These are phyloP conservation scores for Myochromella boudieri DNA, from an alignment of 768 basidiomycete genomes.

Conservation along the genomic window DNA sequence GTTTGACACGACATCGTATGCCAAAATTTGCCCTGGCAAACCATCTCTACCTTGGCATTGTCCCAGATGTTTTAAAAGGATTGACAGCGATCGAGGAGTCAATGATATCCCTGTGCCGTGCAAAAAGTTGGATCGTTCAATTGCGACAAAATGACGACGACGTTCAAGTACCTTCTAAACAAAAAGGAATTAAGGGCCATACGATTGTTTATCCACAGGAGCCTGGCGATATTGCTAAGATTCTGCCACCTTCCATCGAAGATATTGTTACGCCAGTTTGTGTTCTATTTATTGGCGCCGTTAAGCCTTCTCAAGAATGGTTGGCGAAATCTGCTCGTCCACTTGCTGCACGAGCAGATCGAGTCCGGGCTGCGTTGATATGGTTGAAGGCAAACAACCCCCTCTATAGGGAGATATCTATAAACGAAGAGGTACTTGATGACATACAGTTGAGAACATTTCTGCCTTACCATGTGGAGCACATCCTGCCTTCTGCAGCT, in stretches of 20 bases:
- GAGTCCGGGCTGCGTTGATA: neutral
- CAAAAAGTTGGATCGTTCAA: slow-evolving; percentile 36
- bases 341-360: neutral
- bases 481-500: neutral
- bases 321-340: neutral
- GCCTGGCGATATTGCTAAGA: slow-evolving; percentile 21
- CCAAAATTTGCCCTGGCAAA: slow-evolving; percentile 33
- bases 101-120: slow-evolving; percentile 35
- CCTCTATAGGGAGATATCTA: neutral
- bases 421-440: slow-evolving; percentile 5
- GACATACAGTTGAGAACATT: neutral
- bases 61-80: slow-evolving; percentile 28
- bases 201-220: slow-evolving; percentile 40
- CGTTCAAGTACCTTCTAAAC: slow-evolving; percentile 10
- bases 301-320: slow-evolving; percentile 27
- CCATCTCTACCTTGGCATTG: slow-evolving; percentile 24
- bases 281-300: slow-evolving; percentile 38
- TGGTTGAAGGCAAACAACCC: slow-evolving; percentile 1
- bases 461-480: slow-evolving; percentile 11
- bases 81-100: slow-evolving; percentile 37
- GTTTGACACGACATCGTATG: too few relatives aligned
- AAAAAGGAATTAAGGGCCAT: slow-evolving; percentile 37
- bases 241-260: slow-evolving; percentile 35
- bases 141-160: slow-evolving; percentile 23
- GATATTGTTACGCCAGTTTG: slow-evolving; percentile 36